Percentiles rank a stretch among this genome's conserved stretches.
Conservation (phyloP, 176 grass and related monocot genomes). For the Lolium perenne region DNA sequence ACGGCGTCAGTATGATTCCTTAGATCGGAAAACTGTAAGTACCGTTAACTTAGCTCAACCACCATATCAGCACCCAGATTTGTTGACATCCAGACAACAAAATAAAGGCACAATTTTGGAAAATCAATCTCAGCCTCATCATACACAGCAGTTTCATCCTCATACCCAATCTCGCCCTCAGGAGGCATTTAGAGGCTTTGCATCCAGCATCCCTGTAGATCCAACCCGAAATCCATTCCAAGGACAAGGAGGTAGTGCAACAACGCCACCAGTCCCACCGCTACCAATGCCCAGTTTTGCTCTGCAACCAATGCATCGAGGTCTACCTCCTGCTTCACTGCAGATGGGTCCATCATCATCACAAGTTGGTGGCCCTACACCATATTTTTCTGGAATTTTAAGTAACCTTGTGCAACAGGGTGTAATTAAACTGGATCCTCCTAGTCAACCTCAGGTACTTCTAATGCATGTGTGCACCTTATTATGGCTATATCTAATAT, state of each 20-base stretch:
- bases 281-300: conserved; percentile 43
- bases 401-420: conserved; percentile 85
- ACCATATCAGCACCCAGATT: conserved; percentile 57
- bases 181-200: conserved; percentile 47
- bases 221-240: conserved; percentile 42
- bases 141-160: conserved; percentile 34
- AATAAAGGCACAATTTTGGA: conserved; percentile 53
- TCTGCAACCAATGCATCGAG: conserved; percentile 66
- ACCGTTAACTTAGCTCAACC: conserved; percentile 48
- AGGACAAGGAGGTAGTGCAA: conserved; percentile 48
- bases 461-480: conserved; percentile 36
- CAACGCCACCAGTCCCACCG: conserved; percentile 50
- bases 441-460: conserved; percentile 72
- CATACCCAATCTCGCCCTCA: conserved; percentile 43
- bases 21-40: conserved; percentile 46
- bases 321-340: conserved; percentile 55
- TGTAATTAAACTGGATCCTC: conserved; percentile 67
- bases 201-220: conserved; percentile 32
- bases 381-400: conserved; percentile 77
- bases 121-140: conserved; percentile 55
- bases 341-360: conserved; percentile 61
- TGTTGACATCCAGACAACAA: conserved; percentile 49
- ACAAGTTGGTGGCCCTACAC: conserved; percentile 49
- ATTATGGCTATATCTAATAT: conserved; percentile 29
- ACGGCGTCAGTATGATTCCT: conserved; percentile 48